Base-by-base conservation (phyloP, 768 basidiomycete genomes). In the Boletales sp. region DNA sequence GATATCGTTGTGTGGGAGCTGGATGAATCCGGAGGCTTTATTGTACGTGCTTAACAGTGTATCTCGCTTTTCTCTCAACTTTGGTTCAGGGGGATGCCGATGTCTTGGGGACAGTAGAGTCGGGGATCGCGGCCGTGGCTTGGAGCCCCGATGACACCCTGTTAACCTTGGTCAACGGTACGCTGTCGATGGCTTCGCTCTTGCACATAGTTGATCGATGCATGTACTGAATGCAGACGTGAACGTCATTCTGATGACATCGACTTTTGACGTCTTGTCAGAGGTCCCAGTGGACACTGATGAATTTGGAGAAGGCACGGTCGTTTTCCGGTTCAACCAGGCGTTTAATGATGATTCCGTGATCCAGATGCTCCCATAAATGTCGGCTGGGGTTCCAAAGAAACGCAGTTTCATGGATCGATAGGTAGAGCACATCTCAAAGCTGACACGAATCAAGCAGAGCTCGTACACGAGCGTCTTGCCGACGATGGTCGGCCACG, bases 351-450 rank as follows among this genome's bases (percentile, higher is more conserved):
- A 59, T 40, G 43, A 52, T 29, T 58, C 40, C 35, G 34, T 40
- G 29, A 55, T 50, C 5, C 58, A 92, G 93, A 93, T 64, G 81
- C 85, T 21, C 90, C 90, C 3, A 92, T 97, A 60, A 91, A 94
- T 59, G 92, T 97, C 51, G 97, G 97, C 14, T 99, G 97, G 97
- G 97, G 97, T 36, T 89, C 90, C 2, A 95, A 94, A 62, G 79
- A 89, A 65, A 98, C 97, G 0, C 97, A 99, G 62, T 99, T 99
- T 64, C 94, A 97, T 58, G 97, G 97, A 10, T 95, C 94, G 0
- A 74, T 92, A 5, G 95, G 97, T 15, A 97, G 97, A 66, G 71
- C 79, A 2, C 63, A 67, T 56, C 61, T 67, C 48, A 57, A 54
- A 31, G 87, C 88, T 19, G 90, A 91, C 0, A 74, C 78, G 24